phyloP scores from a whole-genome alignment of 2,329 filamentous ascomycete genomes.

The Beauveria sp. region DNA sequence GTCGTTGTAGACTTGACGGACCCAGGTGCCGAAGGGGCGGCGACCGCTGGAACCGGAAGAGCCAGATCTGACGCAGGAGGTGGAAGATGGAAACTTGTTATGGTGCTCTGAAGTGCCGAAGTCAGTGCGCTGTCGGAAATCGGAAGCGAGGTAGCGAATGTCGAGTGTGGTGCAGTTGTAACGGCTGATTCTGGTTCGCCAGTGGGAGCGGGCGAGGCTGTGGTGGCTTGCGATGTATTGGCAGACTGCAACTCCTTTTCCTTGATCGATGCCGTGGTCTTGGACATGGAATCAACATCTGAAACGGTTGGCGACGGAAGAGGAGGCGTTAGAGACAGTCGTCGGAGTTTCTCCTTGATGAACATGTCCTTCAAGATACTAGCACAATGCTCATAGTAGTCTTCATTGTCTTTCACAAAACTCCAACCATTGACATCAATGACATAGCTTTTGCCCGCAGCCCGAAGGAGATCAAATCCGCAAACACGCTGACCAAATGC shows the following conservation, averaged over 20 bases:
- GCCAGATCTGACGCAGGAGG: slow-evolving; percentile 25
- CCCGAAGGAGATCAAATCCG: slow-evolving; percentile 87
- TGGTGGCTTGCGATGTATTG: not conserved
- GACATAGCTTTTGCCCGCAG: slow-evolving; percentile 85
- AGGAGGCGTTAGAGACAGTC: slow-evolving; percentile 51
- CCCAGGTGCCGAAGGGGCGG: slow-evolving; percentile 26
- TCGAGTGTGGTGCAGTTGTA: not conserved
- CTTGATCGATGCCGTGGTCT: slow-evolving; percentile 23
- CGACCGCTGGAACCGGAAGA: slow-evolving; percentile 15
- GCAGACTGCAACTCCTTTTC: slow-evolving; percentile 30
- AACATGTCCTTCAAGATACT: slow-evolving; percentile 85
- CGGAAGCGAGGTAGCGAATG: slow-evolving; percentile 24
- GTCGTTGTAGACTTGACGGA: slow-evolving; percentile 27
- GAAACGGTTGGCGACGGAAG: slow-evolving; percentile 40
- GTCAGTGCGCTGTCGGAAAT: slow-evolving; percentile 23
- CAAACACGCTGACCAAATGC: slow-evolving; percentile 94
- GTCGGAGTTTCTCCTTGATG: slow-evolving; percentile 65
- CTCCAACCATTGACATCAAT: slow-evolving; percentile 99
- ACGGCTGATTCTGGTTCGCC: slow-evolving; percentile 23
- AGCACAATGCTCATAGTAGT: slow-evolving; percentile 91
- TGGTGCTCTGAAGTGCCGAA: slow-evolving; percentile 29
- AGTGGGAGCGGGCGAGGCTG: slow-evolving; percentile 9
- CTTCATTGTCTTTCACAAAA: slow-evolving; percentile 98
- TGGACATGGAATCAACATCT: slow-evolving; percentile 35
- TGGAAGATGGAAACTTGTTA: slow-evolving; percentile 27